These are phyloP conservation scores for Solanum clarkiae DNA, from an alignment of 257 asterid genomes.

Conservation along the genomic window DNA sequence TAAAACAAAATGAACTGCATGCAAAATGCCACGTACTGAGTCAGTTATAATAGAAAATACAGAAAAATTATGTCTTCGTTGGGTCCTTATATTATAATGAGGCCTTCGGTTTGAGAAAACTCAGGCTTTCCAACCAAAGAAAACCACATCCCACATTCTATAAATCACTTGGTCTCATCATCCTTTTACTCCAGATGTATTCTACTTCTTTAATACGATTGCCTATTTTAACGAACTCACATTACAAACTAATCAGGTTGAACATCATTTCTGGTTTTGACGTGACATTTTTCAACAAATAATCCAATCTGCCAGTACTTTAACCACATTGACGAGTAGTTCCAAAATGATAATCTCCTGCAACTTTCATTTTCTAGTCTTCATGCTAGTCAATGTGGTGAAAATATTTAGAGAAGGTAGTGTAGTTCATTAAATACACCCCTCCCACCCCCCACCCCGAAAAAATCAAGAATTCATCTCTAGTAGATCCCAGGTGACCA, in stretches of 20 bases:
- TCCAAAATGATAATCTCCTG: neutral
- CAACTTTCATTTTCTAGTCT: neutral
- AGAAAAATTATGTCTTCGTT: neutral
- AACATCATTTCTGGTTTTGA: neutral
- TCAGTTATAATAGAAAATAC: neutral
- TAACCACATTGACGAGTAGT: neutral
- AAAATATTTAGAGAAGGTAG: neutral
- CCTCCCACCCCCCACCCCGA: neutral
- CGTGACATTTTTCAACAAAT: neutral
- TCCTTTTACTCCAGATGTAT: neutral
- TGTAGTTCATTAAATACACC: neutral
- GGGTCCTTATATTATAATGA: neutral
- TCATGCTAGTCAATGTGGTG: neutral
- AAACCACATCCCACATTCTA: neutral
- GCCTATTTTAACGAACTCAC: neutral
- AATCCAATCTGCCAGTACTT: neutral
- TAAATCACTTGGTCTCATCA: neutral
- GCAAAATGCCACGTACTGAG: neutral
- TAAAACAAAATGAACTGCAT: neutral
- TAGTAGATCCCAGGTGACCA: neutral
- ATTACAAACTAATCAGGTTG: neutral
- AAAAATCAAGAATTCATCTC: neutral
- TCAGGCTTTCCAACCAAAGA: neutral
- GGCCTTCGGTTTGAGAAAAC: neutral
- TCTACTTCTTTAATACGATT: neutral